Conservation (phyloP, 192 early-diverging fungal species). For the Backusella circina region DNA sequence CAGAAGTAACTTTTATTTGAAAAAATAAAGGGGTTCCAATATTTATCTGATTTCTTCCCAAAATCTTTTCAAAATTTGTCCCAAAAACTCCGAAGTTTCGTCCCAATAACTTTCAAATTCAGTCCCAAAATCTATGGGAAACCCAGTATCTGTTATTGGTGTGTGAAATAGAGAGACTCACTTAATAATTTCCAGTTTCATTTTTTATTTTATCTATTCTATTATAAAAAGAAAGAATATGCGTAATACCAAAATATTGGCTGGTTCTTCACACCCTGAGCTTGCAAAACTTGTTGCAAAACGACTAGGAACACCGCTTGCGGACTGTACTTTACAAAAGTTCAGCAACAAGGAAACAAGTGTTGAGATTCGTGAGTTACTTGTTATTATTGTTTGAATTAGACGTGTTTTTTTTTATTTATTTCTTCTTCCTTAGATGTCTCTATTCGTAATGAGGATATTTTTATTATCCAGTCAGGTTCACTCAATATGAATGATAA, state of each 20-base stretch:
- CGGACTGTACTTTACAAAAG: conserved; percentile 73
- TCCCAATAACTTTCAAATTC: no score
- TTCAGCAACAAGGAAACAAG: conserved; percentile 93
- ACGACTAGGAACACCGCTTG: conserved; percentile 72
- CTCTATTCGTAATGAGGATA: conserved; percentile 95
- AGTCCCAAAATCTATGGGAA: no score
- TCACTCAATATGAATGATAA: conserved; percentile 96
- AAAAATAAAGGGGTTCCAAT: no score
- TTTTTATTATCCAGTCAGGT: conserved; percentile 96
- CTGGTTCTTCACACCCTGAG: conserved; percentile 92
- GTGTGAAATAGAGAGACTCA: no score
- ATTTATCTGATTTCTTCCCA: no score
- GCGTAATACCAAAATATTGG: conserved; percentile 90
- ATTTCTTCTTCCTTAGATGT: conserved; percentile 56
- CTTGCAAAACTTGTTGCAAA: conserved; percentile 77
- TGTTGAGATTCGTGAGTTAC: conserved; percentile 69
- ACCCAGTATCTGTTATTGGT: no score
- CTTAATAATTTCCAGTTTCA: not conserved
- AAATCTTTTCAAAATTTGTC: no score
- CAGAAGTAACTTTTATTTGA: no score
- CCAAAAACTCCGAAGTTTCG: no score
- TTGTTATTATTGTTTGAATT: not conserved
- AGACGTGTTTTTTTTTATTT: not conserved
- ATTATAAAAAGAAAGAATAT: conserved; percentile 28
- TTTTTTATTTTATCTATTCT: not conserved